Evolutionary conservation across 2,329 filamentous ascomycete species (phyloP), one percentile per base, ranked within the genome.

Genomic region (Neofusicoccum sp.): DNA sequence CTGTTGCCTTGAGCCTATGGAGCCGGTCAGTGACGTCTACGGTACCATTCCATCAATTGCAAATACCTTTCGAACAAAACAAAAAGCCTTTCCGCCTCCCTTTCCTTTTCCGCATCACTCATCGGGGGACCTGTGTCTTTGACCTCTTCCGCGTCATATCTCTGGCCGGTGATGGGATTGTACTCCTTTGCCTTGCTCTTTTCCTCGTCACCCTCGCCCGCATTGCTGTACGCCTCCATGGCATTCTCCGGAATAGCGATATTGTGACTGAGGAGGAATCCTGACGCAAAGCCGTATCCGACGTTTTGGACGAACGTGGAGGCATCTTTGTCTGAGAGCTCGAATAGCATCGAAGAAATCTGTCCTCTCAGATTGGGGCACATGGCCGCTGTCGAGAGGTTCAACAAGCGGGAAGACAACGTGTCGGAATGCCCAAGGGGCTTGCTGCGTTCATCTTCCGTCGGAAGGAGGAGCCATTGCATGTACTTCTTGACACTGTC

Each of bases 221-320:
- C 44, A 9, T 45, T 45, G n/a, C 47, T 36, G 28, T 56, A 81
- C 6, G 82, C 80, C 66, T 87, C 83, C 8, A 86, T 76, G 1
- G 86, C 84, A 59, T 82, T 86, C 62, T 86, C 81, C 0, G 92
- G 91, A 24, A 96, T 80, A 0, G 88, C 82, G 11, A 98, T 86
- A 60, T 95, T 90, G 64, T 93, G 89, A 64, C 89, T 88, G 77
- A 93, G 88, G 14, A 99, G 79, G 71, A 95, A 96, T 0, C 95
- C 95, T 0, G 92, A 90, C 0, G 95, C 95, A 70, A 90, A 96
- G 0, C 95, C 95, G 71, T 96, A 99, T 0, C 95, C 95, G 11
- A 99, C 90, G 66, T 97, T 97, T 56, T 90, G 83, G 0, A 98
- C 89, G 69, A 97, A 95, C 31, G 82, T 89, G 14, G 83, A 84